Conservation (phyloP, 805 yeast species). For the Pichia exigua region DNA sequence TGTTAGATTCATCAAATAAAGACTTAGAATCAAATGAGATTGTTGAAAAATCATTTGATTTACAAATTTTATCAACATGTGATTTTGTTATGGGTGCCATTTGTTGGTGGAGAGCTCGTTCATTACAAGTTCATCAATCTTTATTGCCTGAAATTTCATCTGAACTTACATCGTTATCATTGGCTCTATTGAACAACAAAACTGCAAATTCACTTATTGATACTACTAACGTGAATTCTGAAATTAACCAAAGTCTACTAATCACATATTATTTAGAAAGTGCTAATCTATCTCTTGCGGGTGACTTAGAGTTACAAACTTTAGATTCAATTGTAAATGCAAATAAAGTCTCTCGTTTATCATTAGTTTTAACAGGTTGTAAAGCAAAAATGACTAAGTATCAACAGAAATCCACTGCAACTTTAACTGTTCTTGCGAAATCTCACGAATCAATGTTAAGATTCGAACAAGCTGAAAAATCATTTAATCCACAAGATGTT, state of each 20-base stretch:
- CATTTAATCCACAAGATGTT: constrained; percentile 44
- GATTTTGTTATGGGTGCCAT: constrained; percentile 39
- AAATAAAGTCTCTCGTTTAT: constrained; percentile 49
- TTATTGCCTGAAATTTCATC: constrained; percentile 53
- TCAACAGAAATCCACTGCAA: constrained; percentile 64
- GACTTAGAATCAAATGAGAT: constrained; percentile 19
- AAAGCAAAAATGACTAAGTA: constrained; percentile 81
- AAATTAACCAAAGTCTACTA: constrained; percentile 29
- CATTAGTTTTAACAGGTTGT: constrained; percentile 74
- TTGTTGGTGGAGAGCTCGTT: constrained; percentile 73
- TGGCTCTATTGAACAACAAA: constrained; percentile 31
- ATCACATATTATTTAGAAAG: constrained; percentile 54
- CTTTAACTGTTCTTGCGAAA: constrained; percentile 70
- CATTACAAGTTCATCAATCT: constrained; percentile 55
- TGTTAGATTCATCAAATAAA: constrained; percentile 15
- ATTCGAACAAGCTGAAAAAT: constrained; percentile 11
- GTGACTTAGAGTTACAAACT: constrained; percentile 56
- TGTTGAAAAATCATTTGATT: constrained; percentile 14
- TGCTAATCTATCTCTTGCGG: constrained; percentile 55
- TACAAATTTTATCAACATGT: not conserved
- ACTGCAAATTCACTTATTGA: constrained; percentile 29
- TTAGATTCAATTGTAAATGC: constrained; percentile 49
- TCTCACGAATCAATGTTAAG: constrained; percentile 27
- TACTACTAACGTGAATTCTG: constrained; percentile 26
- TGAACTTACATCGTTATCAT: constrained; percentile 34